These are phyloP conservation scores for Flagelloscypha sp. DNA, from an alignment of 768 basidiomycete genomes.

Conservation along the genomic window DNA sequence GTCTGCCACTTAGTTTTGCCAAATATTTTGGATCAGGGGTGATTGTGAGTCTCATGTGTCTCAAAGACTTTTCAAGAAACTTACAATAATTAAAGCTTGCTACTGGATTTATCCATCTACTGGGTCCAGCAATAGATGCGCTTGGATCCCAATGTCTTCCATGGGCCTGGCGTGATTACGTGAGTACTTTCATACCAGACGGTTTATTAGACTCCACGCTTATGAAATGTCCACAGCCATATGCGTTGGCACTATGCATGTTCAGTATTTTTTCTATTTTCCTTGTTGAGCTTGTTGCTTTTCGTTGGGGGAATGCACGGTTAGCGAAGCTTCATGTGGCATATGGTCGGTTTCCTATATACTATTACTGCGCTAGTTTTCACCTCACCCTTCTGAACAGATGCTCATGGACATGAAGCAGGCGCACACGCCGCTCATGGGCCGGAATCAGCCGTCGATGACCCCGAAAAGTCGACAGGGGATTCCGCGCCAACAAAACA, in stretches of 20 bases:
- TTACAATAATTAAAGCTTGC: constrained; percentile 51
- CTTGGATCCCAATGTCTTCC: constrained; percentile 64
- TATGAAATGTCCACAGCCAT: constrained; percentile 44
- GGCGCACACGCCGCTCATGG: constrained; percentile 64
- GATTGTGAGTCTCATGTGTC: no score
- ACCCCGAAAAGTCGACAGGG: constrained; percentile 1
- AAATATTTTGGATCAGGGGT: constrained; percentile 91
- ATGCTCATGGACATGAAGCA: constrained; percentile 57
- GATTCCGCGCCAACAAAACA: no score
- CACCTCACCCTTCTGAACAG: constrained; percentile 25
- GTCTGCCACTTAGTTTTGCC: constrained; percentile 62
- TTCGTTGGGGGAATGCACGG: constrained; percentile 75
- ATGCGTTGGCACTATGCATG: constrained; percentile 74
- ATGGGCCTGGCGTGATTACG: constrained; percentile 66
- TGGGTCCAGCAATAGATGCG: constrained; percentile 66
- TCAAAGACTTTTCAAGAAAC: no score
- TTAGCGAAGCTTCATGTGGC: constrained; percentile 55
- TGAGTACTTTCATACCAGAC: constrained; percentile 34
- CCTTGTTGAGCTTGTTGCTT: constrained; percentile 76
- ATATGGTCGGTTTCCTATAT: constrained; percentile 47
- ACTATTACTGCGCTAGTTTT: no score
- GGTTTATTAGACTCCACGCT: neutral
- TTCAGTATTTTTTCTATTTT: constrained; percentile 79
- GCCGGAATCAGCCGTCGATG: constrained; percentile 41
- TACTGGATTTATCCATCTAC: constrained; percentile 81